Evolutionary conservation across 2,329 filamentous ascomycete genomes (phyloP), one percentile per base, ranked within the genome.

Genomic region (Ceratocystis papillata): DNA sequence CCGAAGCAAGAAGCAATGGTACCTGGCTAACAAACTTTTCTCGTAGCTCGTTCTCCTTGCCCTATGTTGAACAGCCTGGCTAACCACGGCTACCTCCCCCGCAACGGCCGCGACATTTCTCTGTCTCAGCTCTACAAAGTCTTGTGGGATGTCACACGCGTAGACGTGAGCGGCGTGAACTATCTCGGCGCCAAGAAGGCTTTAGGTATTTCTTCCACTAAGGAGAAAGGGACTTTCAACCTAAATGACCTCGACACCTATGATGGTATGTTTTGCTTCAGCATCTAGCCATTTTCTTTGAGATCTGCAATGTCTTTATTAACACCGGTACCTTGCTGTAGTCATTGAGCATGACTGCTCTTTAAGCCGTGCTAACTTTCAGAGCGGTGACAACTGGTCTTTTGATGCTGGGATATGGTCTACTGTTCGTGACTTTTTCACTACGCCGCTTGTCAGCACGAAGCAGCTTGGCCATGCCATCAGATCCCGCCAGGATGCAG

Each of bases 271-370:
- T 69, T 41, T 25, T 41, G 17, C 8, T 3, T 53, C 15, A 5
- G 7, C 8, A 46, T 15, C 17, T 41, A 2, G 10, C 12, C 17
- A 30, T 3, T 59, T 41, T 57, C 2, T 17, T 6, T 4, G 15
- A 33, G 10, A 37, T 28, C 3, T 25, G 3, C 7, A 20, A 64
- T 44, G 7, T 17, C 46, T 53, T 8, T 3, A 55, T 48, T 64
- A 60, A 67, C 55, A 15, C 2, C 7, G 5, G 22, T 33, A 12
- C 37, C 20, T 8, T 28, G 4, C 28, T 37, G 33, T 41, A 74
- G 72, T 74, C n/a, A 73, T 75, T 64, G 74, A 75, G 62, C 73
- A 74, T 66, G 74, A 75, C 64, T 73, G 73, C 48, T 73, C 71
- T 45, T 68, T 75, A 1, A 72, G 69, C 67, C 70, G 74, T 48